Evolutionary conservation across 2,329 filamentous ascomycete species (phyloP), one percentile per base, ranked within the genome.

Genomic region (Cladophialophora psammophila): DNA sequence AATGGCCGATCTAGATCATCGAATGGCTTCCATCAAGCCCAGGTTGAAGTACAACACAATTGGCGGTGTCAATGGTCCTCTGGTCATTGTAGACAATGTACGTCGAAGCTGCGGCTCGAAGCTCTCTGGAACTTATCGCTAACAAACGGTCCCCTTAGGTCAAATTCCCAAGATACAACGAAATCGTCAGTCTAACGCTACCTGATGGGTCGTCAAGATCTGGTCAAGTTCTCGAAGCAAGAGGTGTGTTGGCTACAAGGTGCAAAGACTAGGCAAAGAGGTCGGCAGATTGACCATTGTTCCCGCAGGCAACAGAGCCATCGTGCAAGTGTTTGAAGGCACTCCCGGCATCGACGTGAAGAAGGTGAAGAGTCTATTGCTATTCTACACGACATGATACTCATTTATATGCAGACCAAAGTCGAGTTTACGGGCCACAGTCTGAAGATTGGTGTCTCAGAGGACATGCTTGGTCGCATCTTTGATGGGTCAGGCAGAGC

Each of bases 381-480:
- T 45, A 26, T 50, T 10, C 32, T 20, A 45, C 54, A 36, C 63
- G 60, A 65, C 66, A 53, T n/a, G 60, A 73, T 75, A 74, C 71
- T 73, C 34, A 72, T 54, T 32, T 38, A 31, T 58, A n/a, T 13
- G 73, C 76, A 95, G 94, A 97, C 94, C 63, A 96, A 91, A 86
- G 94, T 99, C 80, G 92, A 99, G 80, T 98, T 99, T 81, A 96
- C 92, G 36, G 95, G 95, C 68, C 88, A 97, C 84, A 98, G 92
- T 84, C 85, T 99, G 84, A 98, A 98, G 88, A 91, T 99, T 61
- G 95, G 95, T 81, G 95, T 99, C 68, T 98, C 95, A 60, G 96
- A 99, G 84, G 95, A 99, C 85, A 99, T 99, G 95, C 83, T 99
- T 82, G 95, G 95, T 73, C 94, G 96, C 84, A 93, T 98, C 81